Evolutionary conservation across 2,329 filamentous ascomycete species (phyloP).

Genomic region (Neofusicoccum kwambonambiense): DNA sequence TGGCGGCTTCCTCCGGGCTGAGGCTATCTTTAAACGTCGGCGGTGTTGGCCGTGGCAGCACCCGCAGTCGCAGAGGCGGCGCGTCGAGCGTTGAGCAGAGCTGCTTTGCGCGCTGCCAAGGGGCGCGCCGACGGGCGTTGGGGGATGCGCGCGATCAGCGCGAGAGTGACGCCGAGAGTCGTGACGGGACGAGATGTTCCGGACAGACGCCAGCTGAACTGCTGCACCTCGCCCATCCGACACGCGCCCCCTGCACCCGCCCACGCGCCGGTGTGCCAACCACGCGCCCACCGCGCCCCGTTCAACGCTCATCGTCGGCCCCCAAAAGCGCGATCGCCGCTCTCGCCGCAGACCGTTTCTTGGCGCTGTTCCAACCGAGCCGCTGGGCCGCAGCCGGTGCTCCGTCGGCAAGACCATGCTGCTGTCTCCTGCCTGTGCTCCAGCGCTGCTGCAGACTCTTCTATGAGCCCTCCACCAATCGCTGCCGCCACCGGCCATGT

Average conservation of each 20-base stretch:
- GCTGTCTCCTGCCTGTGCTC: slow-evolving; percentile 11
- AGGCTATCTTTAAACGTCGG: neutral
- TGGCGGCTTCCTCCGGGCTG: neutral
- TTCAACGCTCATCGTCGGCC: slow-evolving; percentile 10
- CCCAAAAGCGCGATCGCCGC: slow-evolving; percentile 3
- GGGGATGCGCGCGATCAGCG: neutral
- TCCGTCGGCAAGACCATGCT: neutral
- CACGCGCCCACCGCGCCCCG: neutral
- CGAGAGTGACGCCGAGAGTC: neutral
- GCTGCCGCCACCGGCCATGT: neutral
- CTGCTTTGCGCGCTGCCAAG: neutral
- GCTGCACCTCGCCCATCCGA: neutral
- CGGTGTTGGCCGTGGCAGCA: too few species aligned
- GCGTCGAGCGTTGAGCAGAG: too few species aligned
- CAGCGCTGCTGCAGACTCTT: neutral
- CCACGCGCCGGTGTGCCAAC: neutral
- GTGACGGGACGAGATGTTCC: slow-evolving; percentile 1
- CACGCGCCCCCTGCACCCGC: neutral
- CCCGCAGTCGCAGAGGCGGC: neutral
- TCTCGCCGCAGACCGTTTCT: neutral
- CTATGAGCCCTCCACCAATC: slow-evolving; percentile 3
- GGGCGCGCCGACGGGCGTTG: neutral
- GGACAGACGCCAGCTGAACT: neutral
- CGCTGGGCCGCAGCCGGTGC: slow-evolving; percentile 1
- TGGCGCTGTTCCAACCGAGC: slow-evolving; percentile 2